Percentiles rank a stretch among this genome's conserved stretches.
Conservation (phyloP, 441 rosid species). For the Populus hybrid region DNA sequence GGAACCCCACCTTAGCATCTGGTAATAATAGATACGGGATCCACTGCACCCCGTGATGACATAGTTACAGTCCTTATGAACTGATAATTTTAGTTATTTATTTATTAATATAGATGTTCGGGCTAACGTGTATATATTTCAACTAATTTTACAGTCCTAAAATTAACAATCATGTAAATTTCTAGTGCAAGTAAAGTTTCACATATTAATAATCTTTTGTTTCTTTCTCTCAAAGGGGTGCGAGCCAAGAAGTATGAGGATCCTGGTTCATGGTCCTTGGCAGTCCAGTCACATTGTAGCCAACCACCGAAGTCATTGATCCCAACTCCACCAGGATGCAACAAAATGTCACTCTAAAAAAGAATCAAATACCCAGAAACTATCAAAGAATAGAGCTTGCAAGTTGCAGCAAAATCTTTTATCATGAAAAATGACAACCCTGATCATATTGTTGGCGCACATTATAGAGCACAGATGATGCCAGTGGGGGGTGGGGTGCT, state of each 20-base stretch:
- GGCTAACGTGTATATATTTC: fast-evolving
- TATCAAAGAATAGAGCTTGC: not conserved
- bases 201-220: not conserved
- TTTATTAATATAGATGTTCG: too few relatives aligned
- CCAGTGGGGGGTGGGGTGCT: not conserved
- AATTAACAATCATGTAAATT: too few relatives aligned
- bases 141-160: too few relatives aligned
- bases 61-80: not conserved
- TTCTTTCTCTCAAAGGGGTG: not conserved
- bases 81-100: not conserved
- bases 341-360: not conserved
- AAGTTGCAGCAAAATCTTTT: not conserved
- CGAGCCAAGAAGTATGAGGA: not conserved
- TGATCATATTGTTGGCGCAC: not conserved
- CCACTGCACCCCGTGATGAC: not conserved
- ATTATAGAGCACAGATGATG: constrained; percentile 1
- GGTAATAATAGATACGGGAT: too few relatives aligned
- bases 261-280: not conserved
- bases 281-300: not conserved
- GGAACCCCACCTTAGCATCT: too few relatives aligned
- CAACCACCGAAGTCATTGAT: not conserved
- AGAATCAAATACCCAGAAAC: not conserved
- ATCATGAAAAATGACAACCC: not conserved
- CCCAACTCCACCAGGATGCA: not conserved
- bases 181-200: too few relatives aligned